Evolutionary conservation across 345 rosid genomes (phyloP).

Genomic region (Microthlaspi erraticum): DNA sequence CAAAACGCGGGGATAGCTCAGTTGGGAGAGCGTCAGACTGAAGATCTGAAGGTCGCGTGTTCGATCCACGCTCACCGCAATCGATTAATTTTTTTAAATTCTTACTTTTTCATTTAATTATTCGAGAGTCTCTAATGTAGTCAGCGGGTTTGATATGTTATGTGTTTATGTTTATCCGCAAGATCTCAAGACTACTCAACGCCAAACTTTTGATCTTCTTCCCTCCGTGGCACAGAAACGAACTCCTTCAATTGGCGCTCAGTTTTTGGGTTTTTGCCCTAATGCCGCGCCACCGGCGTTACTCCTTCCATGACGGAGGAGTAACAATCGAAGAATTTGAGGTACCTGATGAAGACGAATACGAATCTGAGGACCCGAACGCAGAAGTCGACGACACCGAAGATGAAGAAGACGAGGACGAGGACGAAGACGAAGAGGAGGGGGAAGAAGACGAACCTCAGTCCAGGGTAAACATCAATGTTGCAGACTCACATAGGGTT

Average conservation of each 20-base stretch:
- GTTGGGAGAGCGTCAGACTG: slow-evolving; percentile 99
- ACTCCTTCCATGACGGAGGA: not conserved
- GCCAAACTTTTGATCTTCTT: not conserved
- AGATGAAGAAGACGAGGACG: slow-evolving; percentile 9
- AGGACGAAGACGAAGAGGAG: slow-evolving; percentile 10
- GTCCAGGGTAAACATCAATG: slow-evolving; percentile 42
- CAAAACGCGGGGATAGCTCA: slow-evolving; percentile 71
- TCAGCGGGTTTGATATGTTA: not conserved
- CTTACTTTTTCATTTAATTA: not conserved
- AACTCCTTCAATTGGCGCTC: slow-evolving; percentile 8
- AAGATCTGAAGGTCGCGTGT: slow-evolving; percentile 99
- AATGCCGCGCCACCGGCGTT: slow-evolving; percentile 37
- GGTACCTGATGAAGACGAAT: not conserved
- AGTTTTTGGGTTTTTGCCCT: slow-evolving; percentile 14
- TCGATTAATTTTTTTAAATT: not conserved
- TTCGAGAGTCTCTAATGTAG: not conserved
- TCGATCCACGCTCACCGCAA: slow-evolving; percentile 97
- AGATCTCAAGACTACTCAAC: not conserved
- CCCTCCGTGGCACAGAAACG: slow-evolving; percentile 10
- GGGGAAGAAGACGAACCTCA: slow-evolving; percentile 33
- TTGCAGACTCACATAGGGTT: slow-evolving; percentile 44
- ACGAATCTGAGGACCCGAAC: not conserved
- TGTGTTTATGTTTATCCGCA: not conserved
- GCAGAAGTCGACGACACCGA: slow-evolving; percentile 13
- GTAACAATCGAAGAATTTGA: slow-evolving; percentile 6